Evolutionary conservation across 2,329 filamentous ascomycete species (phyloP), one percentile per base, ranked within the genome.

Genomic region (Fusarium euwallaceae): DNA sequence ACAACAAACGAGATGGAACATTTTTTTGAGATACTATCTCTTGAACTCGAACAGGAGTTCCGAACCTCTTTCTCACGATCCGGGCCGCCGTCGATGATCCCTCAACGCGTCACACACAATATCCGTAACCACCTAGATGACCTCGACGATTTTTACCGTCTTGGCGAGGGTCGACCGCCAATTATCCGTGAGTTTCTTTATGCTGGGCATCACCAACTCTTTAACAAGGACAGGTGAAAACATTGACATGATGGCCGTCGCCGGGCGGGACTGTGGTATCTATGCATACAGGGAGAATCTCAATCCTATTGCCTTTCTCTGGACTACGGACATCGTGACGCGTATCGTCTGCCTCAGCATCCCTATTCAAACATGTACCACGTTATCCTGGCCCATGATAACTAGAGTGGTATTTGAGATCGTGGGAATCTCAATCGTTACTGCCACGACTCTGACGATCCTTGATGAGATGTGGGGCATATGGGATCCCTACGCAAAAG

Each of bases 121-220:
- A 67, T 81, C 17, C 74, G 76, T 11, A 78, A 78, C 37, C 77
- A 81, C 41, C 71, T 81, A 17, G 76, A 80, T 51, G 78, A 79
- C 27, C 51, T 80, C 9, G 58, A 72, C 2, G 77, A 81, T 48
- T n/a, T 22, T 9, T 67, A 67, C 5, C 67, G 71, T 39, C 17
- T 80, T 7, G 72, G 76, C 55, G 64, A 70, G 4, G 20, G 62
- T 11, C 72, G 71, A 22, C 66, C 72, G 4, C 70, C 76, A 8
- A 75, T 79, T 20, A 55, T 78, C 34, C 76, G 80, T 80, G 61
- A 61, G 79, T 75, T 24, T 16, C 27, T 11, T 7, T 14, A 3
- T 6, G 2, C 14, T 29, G 9, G 27, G 8, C 22, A 4, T 34
- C 16, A 7, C 7, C 17, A 20, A 16, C 22, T 32, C 11, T n/a